These are phyloP conservation scores for Austroboletus novae-zelandiae DNA, from an alignment of 1,284 basidiomycete species.

Conservation along the genomic window DNA sequence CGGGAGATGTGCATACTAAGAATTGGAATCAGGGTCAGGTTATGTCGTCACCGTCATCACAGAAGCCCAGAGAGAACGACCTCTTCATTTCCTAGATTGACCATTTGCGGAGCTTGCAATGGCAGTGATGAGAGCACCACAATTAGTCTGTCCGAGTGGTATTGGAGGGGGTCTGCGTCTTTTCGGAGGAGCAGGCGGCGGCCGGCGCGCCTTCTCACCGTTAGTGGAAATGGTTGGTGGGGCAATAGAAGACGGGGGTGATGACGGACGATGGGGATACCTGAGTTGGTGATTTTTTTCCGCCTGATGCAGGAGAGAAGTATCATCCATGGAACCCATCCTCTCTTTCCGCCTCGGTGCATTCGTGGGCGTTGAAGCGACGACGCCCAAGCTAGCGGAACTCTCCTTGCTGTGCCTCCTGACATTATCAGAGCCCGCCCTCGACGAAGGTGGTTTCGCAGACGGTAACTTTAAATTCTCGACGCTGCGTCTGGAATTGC, in stretches of 20 bases:
- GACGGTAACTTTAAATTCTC: constrained; percentile 42
- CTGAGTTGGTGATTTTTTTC: constrained; percentile 16
- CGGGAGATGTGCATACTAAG: constrained; percentile 14
- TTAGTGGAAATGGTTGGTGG: constrained; percentile 8
- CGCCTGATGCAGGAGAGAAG: constrained; percentile 13
- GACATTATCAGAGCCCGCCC: constrained; percentile 38
- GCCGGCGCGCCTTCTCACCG: constrained; percentile 23
- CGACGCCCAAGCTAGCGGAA: constrained; percentile 44
- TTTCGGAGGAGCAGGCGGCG: constrained; percentile 55
- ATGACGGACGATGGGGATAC: constrained; percentile 14
- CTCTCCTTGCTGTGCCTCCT: constrained; percentile 52
- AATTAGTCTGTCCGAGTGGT: constrained; percentile 44
- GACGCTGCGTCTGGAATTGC: constrained; percentile 63
- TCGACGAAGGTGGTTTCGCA: constrained; percentile 25
- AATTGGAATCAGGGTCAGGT: constrained; percentile 2
- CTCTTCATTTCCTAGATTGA: constrained; percentile 18
- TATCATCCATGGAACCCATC: constrained; percentile 33
- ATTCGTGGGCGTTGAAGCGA: constrained; percentile 37
- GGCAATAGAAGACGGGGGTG: constrained; percentile 17
- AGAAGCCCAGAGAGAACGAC: constrained; percentile 1
- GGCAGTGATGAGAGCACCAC: constrained; percentile 51
- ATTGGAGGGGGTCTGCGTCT: constrained; percentile 65
- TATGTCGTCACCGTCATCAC: constrained; percentile 7
- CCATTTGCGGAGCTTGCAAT: constrained; percentile 35
- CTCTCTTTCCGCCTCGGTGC: constrained; percentile 31